A percentile compares a stretch with the other conserved stretches of the same genome.
Conservation (phyloP, 257 asterid genomes). For the Gardenia jasminoides region DNA sequence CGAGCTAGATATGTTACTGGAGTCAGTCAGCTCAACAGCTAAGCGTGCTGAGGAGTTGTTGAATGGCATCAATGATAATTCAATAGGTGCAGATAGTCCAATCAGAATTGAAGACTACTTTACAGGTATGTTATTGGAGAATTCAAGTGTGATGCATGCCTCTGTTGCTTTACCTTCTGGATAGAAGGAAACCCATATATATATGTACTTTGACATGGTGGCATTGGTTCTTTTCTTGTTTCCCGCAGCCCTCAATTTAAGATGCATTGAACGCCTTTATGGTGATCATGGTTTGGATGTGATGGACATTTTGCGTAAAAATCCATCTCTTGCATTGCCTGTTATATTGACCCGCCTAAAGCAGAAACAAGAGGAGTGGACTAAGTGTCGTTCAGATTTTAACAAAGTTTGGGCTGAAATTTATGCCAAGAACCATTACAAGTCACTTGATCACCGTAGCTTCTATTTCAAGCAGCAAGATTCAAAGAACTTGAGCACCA, state of each 20-base stretch:
- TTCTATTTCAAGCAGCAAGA: slow-evolving; percentile 99
- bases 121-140: slow-evolving; percentile 59
- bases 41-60: slow-evolving; percentile 82
- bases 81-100: slow-evolving; percentile 56
- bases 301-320: slow-evolving; percentile 87
- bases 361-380: slow-evolving; percentile 99
- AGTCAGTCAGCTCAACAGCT: slow-evolving; percentile 77
- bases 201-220: neutral
- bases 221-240: slow-evolving; percentile 23
- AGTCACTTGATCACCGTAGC: slow-evolving; percentile 98
- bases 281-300: slow-evolving; percentile 99
- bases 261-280: slow-evolving; percentile 95
- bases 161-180: slow-evolving; percentile 6
- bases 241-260: slow-evolving; percentile 64
- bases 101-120: slow-evolving; percentile 75
- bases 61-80: slow-evolving; percentile 54
- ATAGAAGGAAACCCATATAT: slow-evolving; percentile 1
- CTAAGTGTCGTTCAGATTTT: slow-evolving; percentile 80
- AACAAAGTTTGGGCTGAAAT: slow-evolving; percentile 98
- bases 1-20: slow-evolving; percentile 97
- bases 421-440: slow-evolving; percentile 85
- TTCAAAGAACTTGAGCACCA: slow-evolving; percentile 87
- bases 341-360: slow-evolving; percentile 83
- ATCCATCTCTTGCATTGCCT: slow-evolving; percentile 71
- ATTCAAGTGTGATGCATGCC: slow-evolving; percentile 2